Evolutionary conservation across 2,329 filamentous ascomycete species (phyloP), one percentile per base, ranked within the genome.

Genomic region (Xylariales sp.): DNA sequence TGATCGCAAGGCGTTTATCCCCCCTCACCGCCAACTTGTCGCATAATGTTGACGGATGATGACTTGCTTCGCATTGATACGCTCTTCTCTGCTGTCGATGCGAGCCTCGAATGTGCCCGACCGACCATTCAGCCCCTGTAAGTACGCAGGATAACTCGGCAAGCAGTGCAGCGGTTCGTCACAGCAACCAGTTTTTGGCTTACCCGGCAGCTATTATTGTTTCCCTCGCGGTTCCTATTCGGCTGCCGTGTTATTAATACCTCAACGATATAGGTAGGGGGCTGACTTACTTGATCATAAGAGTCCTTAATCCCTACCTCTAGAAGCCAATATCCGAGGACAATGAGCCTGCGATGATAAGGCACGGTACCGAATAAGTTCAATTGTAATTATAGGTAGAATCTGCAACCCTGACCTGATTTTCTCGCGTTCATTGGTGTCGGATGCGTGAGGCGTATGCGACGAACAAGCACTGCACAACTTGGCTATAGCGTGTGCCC

Each of bases 231-330:
- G 34, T 45, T 64, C 50, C 54, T 58, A 56, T 67, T 58, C 36
- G 67, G 64, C 61, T 46, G 61, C 52, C 45, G 56, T 64, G 56
- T 58, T 60, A 64, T 61, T 68, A 69, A 67, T 67, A 68, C 64
- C 57, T 68, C 61, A 61, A 60, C 56, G 53, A 62, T 69, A 70
- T 65, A 65, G 68, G 68, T 68, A 62, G 59, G 64, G 65, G 61
- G 54, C 46, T 65, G 61, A 59, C 41, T 55, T 23, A 52, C 64
- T 69, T 59, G 63, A 53, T 64, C 63, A 59, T 67, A 66, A 53
- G 53, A 65, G 48, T 62, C 41, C 61, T 65, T 67, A 64, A 67
- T 56, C 60, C 46, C 59, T 67, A 56, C 32, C 60, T 49, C 55
- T 57, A 41, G 48, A 55, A 36, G 48, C 60, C 30, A 69, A 63